Evolutionary conservation across 2,329 filamentous ascomycete species (phyloP).

Genomic region (Shiraia bambusicola): DNA sequence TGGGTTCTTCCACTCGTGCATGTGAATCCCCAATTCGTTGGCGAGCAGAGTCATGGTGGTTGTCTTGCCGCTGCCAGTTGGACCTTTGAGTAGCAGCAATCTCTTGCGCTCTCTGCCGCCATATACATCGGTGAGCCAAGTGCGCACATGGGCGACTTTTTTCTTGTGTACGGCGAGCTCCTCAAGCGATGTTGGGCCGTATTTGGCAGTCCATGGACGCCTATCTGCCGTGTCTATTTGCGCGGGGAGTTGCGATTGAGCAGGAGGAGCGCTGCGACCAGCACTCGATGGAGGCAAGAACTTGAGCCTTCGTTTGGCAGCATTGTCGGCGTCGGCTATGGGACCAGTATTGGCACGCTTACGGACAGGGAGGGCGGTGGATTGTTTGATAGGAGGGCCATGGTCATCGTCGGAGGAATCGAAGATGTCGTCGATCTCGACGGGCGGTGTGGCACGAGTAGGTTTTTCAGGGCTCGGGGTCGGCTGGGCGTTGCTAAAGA

Average conservation of each 20-base stretch:
- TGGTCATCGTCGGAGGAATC: slow-evolving; percentile 40
- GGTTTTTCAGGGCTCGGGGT: slow-evolving; percentile 45
- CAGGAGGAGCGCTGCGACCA: slow-evolving; percentile 30
- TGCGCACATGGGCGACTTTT: slow-evolving; percentile 82
- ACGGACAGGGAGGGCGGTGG: slow-evolving; percentile 31
- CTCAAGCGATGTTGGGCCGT: slow-evolving; percentile 70
- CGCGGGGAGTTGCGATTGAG: slow-evolving; percentile 23
- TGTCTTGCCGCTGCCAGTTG: slow-evolving; percentile 90
- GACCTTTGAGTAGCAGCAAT: slow-evolving; percentile 81
- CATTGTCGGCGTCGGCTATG: slow-evolving; percentile 17
- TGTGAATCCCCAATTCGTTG: slow-evolving; percentile 70
- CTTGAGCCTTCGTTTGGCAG: slow-evolving; percentile 45
- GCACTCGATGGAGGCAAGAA: slow-evolving; percentile 46
- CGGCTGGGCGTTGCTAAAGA: slow-evolving; percentile 49
- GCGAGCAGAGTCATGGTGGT: slow-evolving; percentile 79
- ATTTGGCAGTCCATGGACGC: slow-evolving; percentile 86
- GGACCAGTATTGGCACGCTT: slow-evolving; percentile 28
- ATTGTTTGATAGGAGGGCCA: slow-evolving; percentile 15
- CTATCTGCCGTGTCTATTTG: slow-evolving; percentile 52
- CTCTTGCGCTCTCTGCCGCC: slow-evolving; percentile 63
- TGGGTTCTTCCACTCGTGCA: slow-evolving; percentile 92
- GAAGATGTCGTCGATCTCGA: slow-evolving; percentile 41
- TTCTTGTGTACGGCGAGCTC: slow-evolving; percentile 94
- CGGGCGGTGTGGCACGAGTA: slow-evolving; percentile 32
- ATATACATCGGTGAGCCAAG: slow-evolving; percentile 78